Conservation (phyloP, 208 protist species). For the Porcisia hertigi region DNA sequence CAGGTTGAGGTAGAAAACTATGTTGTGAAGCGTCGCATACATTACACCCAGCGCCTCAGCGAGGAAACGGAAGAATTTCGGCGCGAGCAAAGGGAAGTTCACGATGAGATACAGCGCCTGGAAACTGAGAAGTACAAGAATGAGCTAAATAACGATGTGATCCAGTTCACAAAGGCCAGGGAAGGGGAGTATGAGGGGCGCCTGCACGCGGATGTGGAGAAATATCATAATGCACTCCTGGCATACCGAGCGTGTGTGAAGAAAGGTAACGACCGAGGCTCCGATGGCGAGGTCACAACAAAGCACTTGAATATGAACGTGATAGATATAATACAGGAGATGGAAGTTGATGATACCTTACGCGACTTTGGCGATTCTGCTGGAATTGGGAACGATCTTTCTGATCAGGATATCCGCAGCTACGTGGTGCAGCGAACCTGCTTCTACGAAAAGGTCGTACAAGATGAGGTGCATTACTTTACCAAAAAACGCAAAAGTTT, state of each 20-base stretch:
- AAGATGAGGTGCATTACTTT: constrained; percentile 43
- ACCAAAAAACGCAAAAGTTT: constrained; percentile 37
- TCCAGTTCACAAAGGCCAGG: constrained; percentile 34
- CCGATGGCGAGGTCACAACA: constrained; percentile 4
- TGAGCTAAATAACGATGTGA: constrained; percentile 39
- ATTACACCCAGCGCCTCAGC: constrained; percentile 42
- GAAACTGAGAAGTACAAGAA: constrained; percentile 43
- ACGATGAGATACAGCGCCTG: constrained; percentile 44
- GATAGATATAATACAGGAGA: constrained; percentile 19
- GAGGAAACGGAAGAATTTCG: constrained; percentile 59
- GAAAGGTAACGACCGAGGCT: neutral
- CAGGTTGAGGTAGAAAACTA: constrained; percentile 37
- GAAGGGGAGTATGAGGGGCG: constrained; percentile 42
- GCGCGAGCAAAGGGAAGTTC: constrained; percentile 43
- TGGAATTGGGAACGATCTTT: constrained; percentile 38
- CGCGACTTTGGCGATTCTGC: constrained; percentile 36
- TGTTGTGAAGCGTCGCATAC: constrained; percentile 28
- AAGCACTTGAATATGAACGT: constrained; percentile 37
- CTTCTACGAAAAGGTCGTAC: constrained; percentile 51
- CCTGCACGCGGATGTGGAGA: constrained; percentile 36
- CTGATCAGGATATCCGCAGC: constrained; percentile 42
- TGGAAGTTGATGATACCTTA: constrained; percentile 32
- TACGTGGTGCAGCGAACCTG: constrained; percentile 46
- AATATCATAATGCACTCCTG: constrained; percentile 45
- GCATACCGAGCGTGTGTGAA: constrained; percentile 27